A percentile compares a stretch with the other conserved stretches of the same genome.
phyloP scores from a whole-genome alignment of 2,329 filamentous ascomycete genomes.

The Xylariaceae sp. region DNA sequence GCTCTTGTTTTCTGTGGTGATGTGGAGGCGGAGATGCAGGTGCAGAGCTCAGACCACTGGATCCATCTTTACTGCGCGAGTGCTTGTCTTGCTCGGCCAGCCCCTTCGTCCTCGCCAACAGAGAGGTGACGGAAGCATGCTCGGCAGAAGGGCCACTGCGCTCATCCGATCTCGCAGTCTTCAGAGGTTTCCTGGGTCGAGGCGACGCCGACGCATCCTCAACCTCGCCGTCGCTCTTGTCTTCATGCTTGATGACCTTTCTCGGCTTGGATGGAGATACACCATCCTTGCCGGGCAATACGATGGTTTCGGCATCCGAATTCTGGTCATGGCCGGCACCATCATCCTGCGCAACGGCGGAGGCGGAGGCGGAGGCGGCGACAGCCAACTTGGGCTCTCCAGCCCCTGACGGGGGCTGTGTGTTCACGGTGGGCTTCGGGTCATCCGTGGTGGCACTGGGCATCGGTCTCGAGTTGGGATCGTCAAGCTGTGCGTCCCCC shows the following conservation, averaged over 20 bases:
- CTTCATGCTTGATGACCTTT: conserved; percentile 58
- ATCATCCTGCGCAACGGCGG: conserved; percentile 32
- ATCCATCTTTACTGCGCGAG: conserved; percentile 40
- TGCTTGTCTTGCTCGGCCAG: conserved; percentile 34
- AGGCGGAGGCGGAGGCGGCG: conserved; percentile 20
- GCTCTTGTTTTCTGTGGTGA: conserved; percentile 18
- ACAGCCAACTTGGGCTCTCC: conserved; percentile 24
- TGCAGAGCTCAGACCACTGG: conserved; percentile 51
- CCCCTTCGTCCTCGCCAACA: conserved; percentile 45
- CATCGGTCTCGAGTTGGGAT: conserved; percentile 23
- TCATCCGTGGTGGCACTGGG: conserved; percentile 15
- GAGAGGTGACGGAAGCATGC: conserved; percentile 20
- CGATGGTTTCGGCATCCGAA: conserved; percentile 66
- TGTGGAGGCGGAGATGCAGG: conserved; percentile 46
- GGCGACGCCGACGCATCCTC: conserved; percentile 23
- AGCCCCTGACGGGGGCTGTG: conserved; percentile 17
- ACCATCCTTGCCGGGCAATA: conserved; percentile 57
- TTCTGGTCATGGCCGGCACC: conserved; percentile 47
- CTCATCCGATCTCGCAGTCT: conserved; percentile 24
- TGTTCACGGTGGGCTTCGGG: conserved; percentile 12
- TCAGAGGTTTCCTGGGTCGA: conserved; percentile 27
- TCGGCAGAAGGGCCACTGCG: conserved; percentile 23
- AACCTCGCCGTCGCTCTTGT: conserved; percentile 50
- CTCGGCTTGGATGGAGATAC: conserved; percentile 56
- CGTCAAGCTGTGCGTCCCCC: conserved; percentile 30